Base-by-base conservation (phyloP, 805 yeast species). In the Scheffersomyces lignosus region DNA sequence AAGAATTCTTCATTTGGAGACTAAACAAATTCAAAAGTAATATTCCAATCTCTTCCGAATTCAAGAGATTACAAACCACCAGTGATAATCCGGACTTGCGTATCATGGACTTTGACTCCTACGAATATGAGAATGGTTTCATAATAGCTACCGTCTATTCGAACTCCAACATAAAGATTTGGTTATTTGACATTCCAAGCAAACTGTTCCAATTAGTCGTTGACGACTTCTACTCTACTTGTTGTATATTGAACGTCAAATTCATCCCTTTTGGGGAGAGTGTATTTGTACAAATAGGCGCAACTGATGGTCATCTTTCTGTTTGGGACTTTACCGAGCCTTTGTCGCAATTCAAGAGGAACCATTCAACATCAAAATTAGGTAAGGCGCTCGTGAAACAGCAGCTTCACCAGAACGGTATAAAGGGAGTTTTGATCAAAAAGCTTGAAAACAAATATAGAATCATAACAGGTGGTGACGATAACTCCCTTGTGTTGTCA, bases 381-480 rank as follows among this genome's bases (percentile, higher is more conserved):
- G 65, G 56, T 6, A 46, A 44, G 3, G 59, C 65, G 25, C 43
- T 69, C 2, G 45, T 66, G 27, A 65, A 70, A 33, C 73, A 77
- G 36, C 75, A 64, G 36, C 65, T 87, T 9, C 99, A 93, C 52
- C 96, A 90, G 57, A 87, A 91, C 26, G 88, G 96, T 27, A 74
- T 91, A 32, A 86, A 88, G 43, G 73, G 83, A 1, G 52, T 86
- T n/a, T 70, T 58, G 9, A 49, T 42, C 2, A 38, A 33, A n/a
- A 27, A 28, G 3, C 29, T 29, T 0, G 30, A 13, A 0, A 37
- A 42, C 5, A 39, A 63, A 2, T 52, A 60, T 15, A 44, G 31
- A 4, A 57, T 86, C 4, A 64, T 80, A 4, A 79, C 96, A 1
- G 97, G 96, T 22, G 98, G 99, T 37, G 99, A 93, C 55, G 99